Evolutionary conservation across 192 early-diverging fungal genomes (phyloP).

Genomic region (Backusella mclennaniae): DNA sequence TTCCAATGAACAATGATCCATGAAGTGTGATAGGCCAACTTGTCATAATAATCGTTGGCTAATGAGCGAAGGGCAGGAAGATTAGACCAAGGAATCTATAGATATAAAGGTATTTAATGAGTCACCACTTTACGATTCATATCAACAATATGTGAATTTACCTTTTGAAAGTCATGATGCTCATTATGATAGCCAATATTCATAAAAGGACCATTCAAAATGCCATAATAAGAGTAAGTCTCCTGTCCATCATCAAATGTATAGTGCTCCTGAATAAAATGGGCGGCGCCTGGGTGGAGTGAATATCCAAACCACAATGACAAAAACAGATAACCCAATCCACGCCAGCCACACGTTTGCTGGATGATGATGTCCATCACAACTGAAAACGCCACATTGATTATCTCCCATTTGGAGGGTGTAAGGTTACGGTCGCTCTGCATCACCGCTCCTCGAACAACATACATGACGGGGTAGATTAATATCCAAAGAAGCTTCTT

Average conservation of each 20-base stretch:
- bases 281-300: slow-evolving; percentile 90
- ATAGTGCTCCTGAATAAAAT: slow-evolving; percentile 98
- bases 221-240: slow-evolving; percentile 97
- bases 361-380: slow-evolving; percentile 53
- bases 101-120: no score
- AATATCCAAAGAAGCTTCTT: slow-evolving; percentile 79
- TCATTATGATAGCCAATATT: slow-evolving; percentile 99
- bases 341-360: slow-evolving; percentile 58
- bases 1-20: slow-evolving; percentile 84
- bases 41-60: slow-evolving; percentile 91
- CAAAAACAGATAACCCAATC: slow-evolving; percentile 64
- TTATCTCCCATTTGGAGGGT: slow-evolving; percentile 74
- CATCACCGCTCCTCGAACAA: slow-evolving; percentile 68
- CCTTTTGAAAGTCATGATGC: slow-evolving; percentile 93
- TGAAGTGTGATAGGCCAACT: slow-evolving; percentile 77
- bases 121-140: background rate
- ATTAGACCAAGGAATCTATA: slow-evolving; percentile 77
- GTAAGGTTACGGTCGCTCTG: slow-evolving; percentile 52
- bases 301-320: slow-evolving; percentile 83
- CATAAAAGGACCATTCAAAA: slow-evolving; percentile 81
- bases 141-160: background rate
- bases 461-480: slow-evolving; percentile 86
- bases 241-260: slow-evolving; percentile 92
- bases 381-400: slow-evolving; percentile 73
- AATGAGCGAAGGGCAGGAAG: slow-evolving; percentile 77